These are phyloP conservation scores for Clarireedia hainanense DNA, from an alignment of 2,329 filamentous ascomycete genomes.

Conservation along the genomic window DNA sequence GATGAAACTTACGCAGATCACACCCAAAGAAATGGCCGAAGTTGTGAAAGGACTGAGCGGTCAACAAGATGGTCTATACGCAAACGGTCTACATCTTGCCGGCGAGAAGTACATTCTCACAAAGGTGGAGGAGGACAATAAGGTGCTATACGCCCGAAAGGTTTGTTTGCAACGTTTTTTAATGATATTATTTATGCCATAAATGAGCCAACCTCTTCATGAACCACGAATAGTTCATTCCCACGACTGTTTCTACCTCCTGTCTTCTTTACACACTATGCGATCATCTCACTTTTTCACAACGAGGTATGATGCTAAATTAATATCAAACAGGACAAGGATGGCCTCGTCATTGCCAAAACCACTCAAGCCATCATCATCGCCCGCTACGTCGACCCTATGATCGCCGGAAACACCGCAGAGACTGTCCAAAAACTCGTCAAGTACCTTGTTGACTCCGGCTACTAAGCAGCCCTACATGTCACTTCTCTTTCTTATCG, in stretches of 20 bases:
- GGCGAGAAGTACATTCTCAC: slow-evolving; percentile 74
- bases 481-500: neutral
- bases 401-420: slow-evolving; percentile 67
- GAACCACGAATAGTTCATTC: no score
- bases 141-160: slow-evolving; percentile 71
- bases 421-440: slow-evolving; percentile 75
- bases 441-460: slow-evolving; percentile 69
- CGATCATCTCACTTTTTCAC: no score
- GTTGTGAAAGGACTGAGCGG: slow-evolving; percentile 45
- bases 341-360: slow-evolving; percentile 77
- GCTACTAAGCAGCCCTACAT: slow-evolving; percentile 48
- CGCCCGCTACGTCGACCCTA: slow-evolving; percentile 71
- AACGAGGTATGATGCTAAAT: no score
- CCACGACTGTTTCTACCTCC: neutral
- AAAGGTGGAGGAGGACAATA: slow-evolving; percentile 64
- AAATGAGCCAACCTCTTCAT: no score
- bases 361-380: slow-evolving; percentile 84
- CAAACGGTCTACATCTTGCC: slow-evolving; percentile 66
- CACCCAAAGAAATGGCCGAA: slow-evolving; percentile 51
- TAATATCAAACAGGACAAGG: slow-evolving; percentile 51
- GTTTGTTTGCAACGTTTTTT: slow-evolving; percentile 39
- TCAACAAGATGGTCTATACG: slow-evolving; percentile 53
- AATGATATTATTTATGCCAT: no score
- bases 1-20: slow-evolving; percentile 36
- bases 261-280: no score